These are phyloP conservation scores for Claviceps fusiformis DNA, from an alignment of 2,329 filamentous ascomycete species.

Conservation along the genomic window DNA sequence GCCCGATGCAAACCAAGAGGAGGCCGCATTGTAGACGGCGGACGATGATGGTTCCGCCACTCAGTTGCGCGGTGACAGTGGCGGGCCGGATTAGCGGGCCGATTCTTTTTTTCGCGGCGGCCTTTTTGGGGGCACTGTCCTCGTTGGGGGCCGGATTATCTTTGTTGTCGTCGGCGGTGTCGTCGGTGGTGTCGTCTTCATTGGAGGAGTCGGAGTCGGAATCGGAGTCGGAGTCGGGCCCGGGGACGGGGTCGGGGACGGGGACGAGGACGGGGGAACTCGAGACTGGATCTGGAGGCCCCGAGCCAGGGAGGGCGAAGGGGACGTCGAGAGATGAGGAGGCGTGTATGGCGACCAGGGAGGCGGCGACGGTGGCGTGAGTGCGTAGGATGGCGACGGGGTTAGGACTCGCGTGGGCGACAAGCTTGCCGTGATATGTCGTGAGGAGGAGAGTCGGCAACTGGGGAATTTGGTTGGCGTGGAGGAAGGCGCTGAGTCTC, in stretches of 20 bases:
- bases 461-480: constrained; percentile 40
- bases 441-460: constrained; percentile 48
- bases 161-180: constrained; percentile 12
- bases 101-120: constrained; percentile 1
- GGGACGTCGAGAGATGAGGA: constrained; percentile 27
- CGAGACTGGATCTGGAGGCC: constrained; percentile 14
- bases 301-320: constrained; percentile 26
- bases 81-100: constrained; percentile 19
- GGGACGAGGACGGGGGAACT: constrained; percentile 12
- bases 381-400: constrained; percentile 45
- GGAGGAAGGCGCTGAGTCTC: constrained; percentile 48
- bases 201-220: too few relatives aligned
- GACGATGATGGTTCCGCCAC: constrained; percentile 44
- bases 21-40: constrained; percentile 43
- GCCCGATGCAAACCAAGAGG: constrained; percentile 47
- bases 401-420: constrained; percentile 45
- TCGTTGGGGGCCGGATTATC: neutral
- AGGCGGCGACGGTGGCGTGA: constrained; percentile 50
- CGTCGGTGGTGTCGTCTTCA: too few relatives aligned
- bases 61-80: constrained; percentile 45
- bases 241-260: constrained; percentile 6
- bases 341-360: constrained; percentile 45
- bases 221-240: too few relatives aligned
- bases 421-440: constrained; percentile 47
- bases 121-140: constrained; percentile 1